A percentile compares a stretch with the other conserved stretches of the same genome.
Conservation (phyloP, 1,284 basidiomycete genomes). For the Malassezia psittaci region DNA sequence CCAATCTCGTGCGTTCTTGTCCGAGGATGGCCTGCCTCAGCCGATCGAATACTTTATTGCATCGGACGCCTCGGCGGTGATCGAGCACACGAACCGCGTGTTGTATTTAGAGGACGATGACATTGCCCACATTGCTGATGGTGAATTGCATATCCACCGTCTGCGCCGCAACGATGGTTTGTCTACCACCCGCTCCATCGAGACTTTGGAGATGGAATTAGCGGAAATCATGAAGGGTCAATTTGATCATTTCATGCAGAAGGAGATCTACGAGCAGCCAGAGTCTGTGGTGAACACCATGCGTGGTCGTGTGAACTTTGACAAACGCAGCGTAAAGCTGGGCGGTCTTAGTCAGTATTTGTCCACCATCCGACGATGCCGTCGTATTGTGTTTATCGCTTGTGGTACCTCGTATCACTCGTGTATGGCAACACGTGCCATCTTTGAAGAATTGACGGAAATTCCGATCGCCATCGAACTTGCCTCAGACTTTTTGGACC, state of each 20-base stretch:
- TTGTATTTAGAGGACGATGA: slow-evolving; percentile 98
- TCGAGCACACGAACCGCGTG: slow-evolving; percentile 98
- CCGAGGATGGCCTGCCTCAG: slow-evolving; percentile 93
- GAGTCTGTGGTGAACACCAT: slow-evolving; percentile 99
- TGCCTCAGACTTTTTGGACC: slow-evolving; percentile 95
- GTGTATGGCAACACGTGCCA: slow-evolving; percentile 88
- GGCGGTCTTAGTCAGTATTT: slow-evolving; percentile 92
- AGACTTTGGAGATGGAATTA: slow-evolving; percentile 96
- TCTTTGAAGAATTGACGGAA: slow-evolving; percentile 97
- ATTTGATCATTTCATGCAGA: slow-evolving; percentile 99
- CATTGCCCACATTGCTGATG: slow-evolving; percentile 92
- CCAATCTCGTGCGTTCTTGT: slow-evolving; percentile 95
- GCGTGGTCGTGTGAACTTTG: slow-evolving; percentile 99
- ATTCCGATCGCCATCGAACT: slow-evolving; percentile 96
- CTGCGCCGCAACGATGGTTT: slow-evolving; percentile 72
- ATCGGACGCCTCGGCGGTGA: slow-evolving; percentile 87
- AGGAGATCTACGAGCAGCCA: slow-evolving; percentile 99
- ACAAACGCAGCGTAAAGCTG: slow-evolving; percentile 77
- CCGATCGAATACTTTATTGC: slow-evolving; percentile 99
- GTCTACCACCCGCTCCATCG: slow-evolving; percentile 81
- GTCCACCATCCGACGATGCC: slow-evolving; percentile 84
- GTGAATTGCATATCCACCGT: slow-evolving; percentile 94
- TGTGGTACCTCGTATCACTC: slow-evolving; percentile 98
- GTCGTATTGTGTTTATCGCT: slow-evolving; percentile 90
- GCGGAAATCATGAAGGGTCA: slow-evolving; percentile 99